These are phyloP conservation scores for Earliella scabrosa DNA, from an alignment of 1,284 basidiomycete genomes.

Conservation along the genomic window DNA sequence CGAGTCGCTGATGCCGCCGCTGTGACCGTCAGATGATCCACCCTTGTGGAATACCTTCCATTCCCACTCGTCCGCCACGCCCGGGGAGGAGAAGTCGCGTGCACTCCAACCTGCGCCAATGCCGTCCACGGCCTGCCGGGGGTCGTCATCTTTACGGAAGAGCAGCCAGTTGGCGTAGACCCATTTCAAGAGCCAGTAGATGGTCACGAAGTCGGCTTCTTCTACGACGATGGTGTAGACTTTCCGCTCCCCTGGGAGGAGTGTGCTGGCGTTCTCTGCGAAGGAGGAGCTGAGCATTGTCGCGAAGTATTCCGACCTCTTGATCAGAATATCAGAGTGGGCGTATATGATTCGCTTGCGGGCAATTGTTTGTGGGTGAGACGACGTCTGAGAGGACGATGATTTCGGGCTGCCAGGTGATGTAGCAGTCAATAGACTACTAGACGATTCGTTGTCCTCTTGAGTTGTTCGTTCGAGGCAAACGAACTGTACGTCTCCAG, in stretches of 20 bases:
- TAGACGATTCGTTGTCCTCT: slow-evolving; percentile 27
- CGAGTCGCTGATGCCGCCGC: slow-evolving; percentile 42
- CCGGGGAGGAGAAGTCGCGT: slow-evolving; percentile 53
- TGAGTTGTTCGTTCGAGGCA: slow-evolving; percentile 64
- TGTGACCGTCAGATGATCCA: slow-evolving; percentile 39
- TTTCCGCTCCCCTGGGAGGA: slow-evolving; percentile 54
- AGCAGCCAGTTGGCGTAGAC: slow-evolving; percentile 80
- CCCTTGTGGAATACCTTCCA: slow-evolving; percentile 65
- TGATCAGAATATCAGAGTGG: slow-evolving; percentile 76
- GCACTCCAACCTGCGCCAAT: slow-evolving; percentile 67
- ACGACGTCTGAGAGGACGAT: slow-evolving; percentile 48
- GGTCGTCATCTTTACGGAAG: slow-evolving; percentile 69
- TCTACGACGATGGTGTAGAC: slow-evolving; percentile 73
- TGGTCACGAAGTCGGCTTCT: slow-evolving; percentile 82
- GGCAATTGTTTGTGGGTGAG: slow-evolving; percentile 49
- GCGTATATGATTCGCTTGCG: slow-evolving; percentile 79
- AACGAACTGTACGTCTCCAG: slow-evolving; percentile 66
- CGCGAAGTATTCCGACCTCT: slow-evolving; percentile 80
- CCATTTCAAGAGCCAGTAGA: slow-evolving; percentile 85
- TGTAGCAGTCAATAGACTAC: slow-evolving; percentile 29
- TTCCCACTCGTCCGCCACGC: slow-evolving; percentile 61
- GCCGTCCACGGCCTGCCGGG: slow-evolving; percentile 63
- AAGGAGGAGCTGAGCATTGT: slow-evolving; percentile 80
- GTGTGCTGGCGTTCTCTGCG: slow-evolving; percentile 51
- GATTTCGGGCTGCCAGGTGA: slow-evolving; percentile 36